A percentile compares a stretch with the other conserved stretches of the same genome.
Conservation (phyloP, 495 filamentous ascomycete genomes). For the Hypoxylon lienhwacheense region DNA sequence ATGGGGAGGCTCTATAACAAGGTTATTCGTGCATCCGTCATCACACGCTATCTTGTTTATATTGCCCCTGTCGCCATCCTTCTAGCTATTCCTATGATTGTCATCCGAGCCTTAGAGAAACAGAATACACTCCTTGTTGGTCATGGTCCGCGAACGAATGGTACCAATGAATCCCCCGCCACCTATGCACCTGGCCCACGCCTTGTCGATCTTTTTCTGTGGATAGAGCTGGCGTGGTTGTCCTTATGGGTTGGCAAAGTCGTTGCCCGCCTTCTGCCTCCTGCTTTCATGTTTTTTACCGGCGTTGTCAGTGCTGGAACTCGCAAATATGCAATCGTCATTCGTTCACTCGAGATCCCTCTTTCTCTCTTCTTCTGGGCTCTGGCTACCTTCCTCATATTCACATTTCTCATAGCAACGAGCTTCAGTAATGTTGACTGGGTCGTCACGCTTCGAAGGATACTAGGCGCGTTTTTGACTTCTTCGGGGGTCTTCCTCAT, state of each 20-base stretch:
- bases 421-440: constrained; percentile 37
- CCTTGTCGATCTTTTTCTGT: constrained; percentile 79
- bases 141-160: constrained; percentile 22
- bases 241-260: constrained; percentile 87
- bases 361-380: constrained; percentile 88
- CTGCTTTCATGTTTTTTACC: constrained; percentile 80
- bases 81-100: constrained; percentile 79
- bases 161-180: constrained; percentile 39
- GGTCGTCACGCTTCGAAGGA: constrained; percentile 60
- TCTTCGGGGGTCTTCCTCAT: constrained; percentile 74
- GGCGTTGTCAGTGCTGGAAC: constrained; percentile 91
- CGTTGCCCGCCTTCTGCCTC: constrained; percentile 74
- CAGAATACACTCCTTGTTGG: constrained; percentile 45
- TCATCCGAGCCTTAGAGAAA: constrained; percentile 58
- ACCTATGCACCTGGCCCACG: constrained; percentile 63
- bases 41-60: constrained; percentile 89
- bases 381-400: constrained; percentile 76
- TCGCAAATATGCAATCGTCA: constrained; percentile 84
- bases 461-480: constrained; percentile 76
- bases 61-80: constrained; percentile 74
- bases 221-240: constrained; percentile 91
- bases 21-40: constrained; percentile 78
- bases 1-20: constrained; percentile 89
- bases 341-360: constrained; percentile 78
- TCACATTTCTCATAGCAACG: constrained; percentile 61